Evolutionary conservation across 1,139 yeast species (phyloP), one percentile per base, ranked within the genome.

Genomic region (Geotrichum bryndzae): DNA sequence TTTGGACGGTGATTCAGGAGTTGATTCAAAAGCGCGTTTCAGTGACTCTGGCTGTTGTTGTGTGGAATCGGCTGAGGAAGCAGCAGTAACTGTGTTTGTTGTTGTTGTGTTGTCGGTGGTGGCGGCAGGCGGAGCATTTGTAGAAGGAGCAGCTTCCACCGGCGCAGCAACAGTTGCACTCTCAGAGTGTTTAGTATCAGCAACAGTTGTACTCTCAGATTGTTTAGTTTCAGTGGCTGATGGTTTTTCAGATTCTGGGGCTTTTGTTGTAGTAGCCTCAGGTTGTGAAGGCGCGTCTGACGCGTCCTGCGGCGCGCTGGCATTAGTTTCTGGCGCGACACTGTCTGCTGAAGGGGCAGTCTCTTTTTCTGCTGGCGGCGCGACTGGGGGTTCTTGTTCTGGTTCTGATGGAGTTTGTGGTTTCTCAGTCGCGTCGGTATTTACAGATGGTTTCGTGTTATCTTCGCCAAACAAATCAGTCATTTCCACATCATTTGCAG

Each of bases 1-100:
- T 33, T 55, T 55, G 27, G 58, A 29, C n/a, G 58, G 58, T n/a
- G 29, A 29, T 31, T 55, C 56, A 25, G 22, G 38, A n/a, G 38
- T 15, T 2, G 51, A 25, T 18, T 29, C 46, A 15, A 41, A 15
- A 25, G 35, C 38, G 8, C 56, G 41, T 15, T 35, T 35, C n/a
- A 35, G 41, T 15, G 41, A 50, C 13, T 18, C 22, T n/a, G 18
- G 10, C 18, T 52, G 10, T 18, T 52, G 53, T 27, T 25, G 23
- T 25, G 53, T 51, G n/a, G 18, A 31, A 27, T 31, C 22, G 11
- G 5, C 22, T 29, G 45, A 6, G 3, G 29, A n/a, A 11, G 6
- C 15, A n/a, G n/a, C 52, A 3, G 15, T 33, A 6, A 3, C 10
- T 52, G 25, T 10, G 41, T 52, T 15, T 7, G 13, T 52, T 29